Percentiles rank a stretch among this genome's conserved stretches.
Evolutionary conservation across 306 rosid genomes (phyloP).

Genomic region (Quercus variabilis): DNA sequence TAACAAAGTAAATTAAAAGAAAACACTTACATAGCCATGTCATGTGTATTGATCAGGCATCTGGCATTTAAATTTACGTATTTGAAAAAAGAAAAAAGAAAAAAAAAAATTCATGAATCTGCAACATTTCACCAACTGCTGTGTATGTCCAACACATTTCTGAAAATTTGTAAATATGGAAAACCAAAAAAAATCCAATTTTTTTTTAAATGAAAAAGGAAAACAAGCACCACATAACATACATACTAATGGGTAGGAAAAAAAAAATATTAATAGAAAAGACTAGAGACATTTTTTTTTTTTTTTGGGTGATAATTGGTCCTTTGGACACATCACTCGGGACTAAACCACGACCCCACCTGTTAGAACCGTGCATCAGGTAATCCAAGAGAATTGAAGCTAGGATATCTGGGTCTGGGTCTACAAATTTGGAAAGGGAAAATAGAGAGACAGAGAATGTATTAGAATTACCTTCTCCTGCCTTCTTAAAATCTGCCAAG

Average conservation of each 20-base stretch:
- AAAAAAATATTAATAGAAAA: not conserved
- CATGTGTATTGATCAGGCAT: too few species aligned
- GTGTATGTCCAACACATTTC: not conserved
- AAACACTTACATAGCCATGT: too few species aligned
- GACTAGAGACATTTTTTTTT: not conserved
- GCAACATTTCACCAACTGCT: not conserved
- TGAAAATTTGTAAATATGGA: not conserved
- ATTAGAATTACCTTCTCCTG: slow-evolving; percentile 59
- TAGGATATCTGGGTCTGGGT: too few species aligned
- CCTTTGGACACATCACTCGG: too few species aligned
- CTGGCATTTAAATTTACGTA: not conserved
- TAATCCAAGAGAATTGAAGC: too few species aligned
- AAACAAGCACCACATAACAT: not conserved
- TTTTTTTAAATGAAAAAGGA: not conserved
- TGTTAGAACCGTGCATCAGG: too few species aligned
- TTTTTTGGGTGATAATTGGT: too few species aligned
- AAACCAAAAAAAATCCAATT: not conserved
- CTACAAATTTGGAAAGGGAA: too few species aligned
- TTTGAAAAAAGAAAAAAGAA: not conserved
- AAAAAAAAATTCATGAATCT: not conserved
- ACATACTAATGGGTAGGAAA: not conserved
- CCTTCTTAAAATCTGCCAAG: slow-evolving; percentile 92
- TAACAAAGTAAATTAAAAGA: too few species aligned
- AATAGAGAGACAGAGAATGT: too few species aligned
- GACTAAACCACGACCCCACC: too few species aligned